Percentiles rank a stretch among this genome's conserved stretches.
phyloP scores from a whole-genome alignment of 257 asterid species.

The Solanum gandarillasii region DNA sequence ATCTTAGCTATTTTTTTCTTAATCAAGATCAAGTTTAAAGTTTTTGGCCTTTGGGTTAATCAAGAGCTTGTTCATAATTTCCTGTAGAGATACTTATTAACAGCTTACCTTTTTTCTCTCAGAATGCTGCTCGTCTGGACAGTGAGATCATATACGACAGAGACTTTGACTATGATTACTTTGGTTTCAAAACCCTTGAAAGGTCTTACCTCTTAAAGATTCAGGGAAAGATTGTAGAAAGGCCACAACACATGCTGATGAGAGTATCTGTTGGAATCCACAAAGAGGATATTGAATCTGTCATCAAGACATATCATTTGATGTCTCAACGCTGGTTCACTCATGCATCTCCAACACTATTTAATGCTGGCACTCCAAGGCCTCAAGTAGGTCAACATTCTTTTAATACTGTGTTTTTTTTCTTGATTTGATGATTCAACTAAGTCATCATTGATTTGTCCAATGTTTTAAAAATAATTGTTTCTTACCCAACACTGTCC shows the following conservation, averaged over 20 bases:
- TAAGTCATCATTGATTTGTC: background rate
- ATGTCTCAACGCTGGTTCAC: conserved; percentile 95
- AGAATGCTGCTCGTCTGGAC: conserved; percentile 79
- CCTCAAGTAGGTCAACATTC: conserved; percentile 56
- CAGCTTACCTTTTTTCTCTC: conserved; percentile 5
- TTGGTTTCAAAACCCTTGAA: conserved; percentile 92
- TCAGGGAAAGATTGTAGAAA: conserved; percentile 81
- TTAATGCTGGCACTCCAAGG: conserved; percentile 94
- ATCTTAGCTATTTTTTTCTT: background rate
- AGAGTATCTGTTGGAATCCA: conserved; percentile 94
- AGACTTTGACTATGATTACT: conserved; percentile 87
- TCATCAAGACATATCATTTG: conserved; percentile 67
- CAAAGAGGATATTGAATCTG: conserved; percentile 75
- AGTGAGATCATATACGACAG: conserved; percentile 93
- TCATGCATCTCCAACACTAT: conserved; percentile 96
- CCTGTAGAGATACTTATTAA: background rate
- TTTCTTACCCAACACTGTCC: background rate
- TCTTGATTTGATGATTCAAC: background rate
- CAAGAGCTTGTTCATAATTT: background rate
- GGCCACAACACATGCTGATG: conserved; percentile 99
- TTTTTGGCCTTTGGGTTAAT: background rate
- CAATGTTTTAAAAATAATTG: background rate
- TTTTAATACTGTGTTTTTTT: background rate
- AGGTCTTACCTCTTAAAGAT: conserved; percentile 81
- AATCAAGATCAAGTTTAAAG: background rate